These are phyloP conservation scores for Ramaria rubella DNA, from an alignment of 768 basidiomycete species.

Conservation along the genomic window DNA sequence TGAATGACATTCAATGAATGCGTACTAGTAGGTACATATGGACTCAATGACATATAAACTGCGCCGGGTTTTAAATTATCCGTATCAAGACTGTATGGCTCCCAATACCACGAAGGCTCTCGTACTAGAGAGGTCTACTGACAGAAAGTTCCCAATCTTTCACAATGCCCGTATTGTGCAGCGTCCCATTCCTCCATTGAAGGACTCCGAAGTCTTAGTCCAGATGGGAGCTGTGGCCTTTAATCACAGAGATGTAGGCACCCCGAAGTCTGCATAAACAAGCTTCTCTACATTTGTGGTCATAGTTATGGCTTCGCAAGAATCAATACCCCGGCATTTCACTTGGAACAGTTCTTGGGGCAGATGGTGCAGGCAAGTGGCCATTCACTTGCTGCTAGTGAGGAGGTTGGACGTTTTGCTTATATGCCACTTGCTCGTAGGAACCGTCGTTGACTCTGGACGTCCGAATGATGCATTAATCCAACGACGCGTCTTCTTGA, in stretches of 20 bases:
- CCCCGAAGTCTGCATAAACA: not conserved
- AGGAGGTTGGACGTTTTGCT: not conserved
- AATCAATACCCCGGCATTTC: conserved; percentile 61
- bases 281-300: not conserved
- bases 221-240: conserved; percentile 63
- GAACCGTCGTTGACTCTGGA: conserved; percentile 54
- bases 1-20: not conserved
- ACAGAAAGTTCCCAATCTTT: conserved; percentile 36
- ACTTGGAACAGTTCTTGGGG: conserved; percentile 55
- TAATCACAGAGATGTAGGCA: conserved; percentile 67
- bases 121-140: conserved; percentile 39
- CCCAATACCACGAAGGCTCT: conserved; percentile 44
- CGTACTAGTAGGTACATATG: not conserved
- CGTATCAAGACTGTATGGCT: too few species aligned
- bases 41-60: too few species aligned
- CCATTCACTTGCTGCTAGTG: not conserved
- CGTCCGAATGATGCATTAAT: conserved; percentile 50
- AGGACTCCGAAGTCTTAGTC: conserved; percentile 56
- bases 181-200: conserved; percentile 42
- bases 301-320: conserved; percentile 66
- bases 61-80: too few species aligned
- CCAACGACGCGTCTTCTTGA: conserved; percentile 63
- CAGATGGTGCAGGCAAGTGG: conserved; percentile 66
- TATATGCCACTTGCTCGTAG: conserved; percentile 28
- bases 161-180: conserved; percentile 53